Percentiles rank a stretch among this genome's conserved stretches.
Evolutionary conservation across 2,329 filamentous ascomycete genomes (phyloP).

Genomic region (Teratosphaeria pseudoeucalypti): DNA sequence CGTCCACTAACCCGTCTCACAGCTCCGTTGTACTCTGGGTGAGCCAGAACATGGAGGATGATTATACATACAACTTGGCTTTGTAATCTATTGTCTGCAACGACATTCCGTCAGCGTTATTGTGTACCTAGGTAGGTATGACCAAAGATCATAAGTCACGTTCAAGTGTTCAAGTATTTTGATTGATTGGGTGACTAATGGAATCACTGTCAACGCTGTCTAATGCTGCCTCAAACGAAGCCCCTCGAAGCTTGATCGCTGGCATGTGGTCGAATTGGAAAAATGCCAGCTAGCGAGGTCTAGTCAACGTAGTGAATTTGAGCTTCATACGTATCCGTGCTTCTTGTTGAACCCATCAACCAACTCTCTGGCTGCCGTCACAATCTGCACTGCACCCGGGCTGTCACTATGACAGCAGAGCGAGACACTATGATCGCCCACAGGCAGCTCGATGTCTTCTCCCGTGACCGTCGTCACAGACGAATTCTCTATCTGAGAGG

Average conservation of each 20-base stretch:
- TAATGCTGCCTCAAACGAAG: no score
- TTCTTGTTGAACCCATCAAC: conserved; percentile 32
- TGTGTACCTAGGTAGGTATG: neutral
- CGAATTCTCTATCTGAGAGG: conserved; percentile 30
- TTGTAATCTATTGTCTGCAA: conserved; percentile 31
- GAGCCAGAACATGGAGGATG: conserved; percentile 63
- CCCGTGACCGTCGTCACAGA: conserved; percentile 33
- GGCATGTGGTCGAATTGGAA: no score
- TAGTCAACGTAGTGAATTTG: neutral
- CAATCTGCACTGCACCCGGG: conserved; percentile 35
- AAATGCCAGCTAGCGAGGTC: no score
- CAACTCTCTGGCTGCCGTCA: conserved; percentile 32
- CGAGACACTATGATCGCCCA: conserved; percentile 33
- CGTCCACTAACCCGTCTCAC: conserved; percentile 18
- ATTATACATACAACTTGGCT: conserved; percentile 60
- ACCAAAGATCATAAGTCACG: neutral
- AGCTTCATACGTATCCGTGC: conserved; percentile 10
- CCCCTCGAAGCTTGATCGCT: no score
- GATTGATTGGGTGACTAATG: no score
- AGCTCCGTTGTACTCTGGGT: conserved; percentile 59
- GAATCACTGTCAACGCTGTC: no score
- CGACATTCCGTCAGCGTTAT: neutral
- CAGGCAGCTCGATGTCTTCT: conserved; percentile 31
- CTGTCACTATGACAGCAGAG: conserved; percentile 37
- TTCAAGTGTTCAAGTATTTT: no score